phyloP scores from a whole-genome alignment of 805 yeast genomes.

The Candida alai region DNA sequence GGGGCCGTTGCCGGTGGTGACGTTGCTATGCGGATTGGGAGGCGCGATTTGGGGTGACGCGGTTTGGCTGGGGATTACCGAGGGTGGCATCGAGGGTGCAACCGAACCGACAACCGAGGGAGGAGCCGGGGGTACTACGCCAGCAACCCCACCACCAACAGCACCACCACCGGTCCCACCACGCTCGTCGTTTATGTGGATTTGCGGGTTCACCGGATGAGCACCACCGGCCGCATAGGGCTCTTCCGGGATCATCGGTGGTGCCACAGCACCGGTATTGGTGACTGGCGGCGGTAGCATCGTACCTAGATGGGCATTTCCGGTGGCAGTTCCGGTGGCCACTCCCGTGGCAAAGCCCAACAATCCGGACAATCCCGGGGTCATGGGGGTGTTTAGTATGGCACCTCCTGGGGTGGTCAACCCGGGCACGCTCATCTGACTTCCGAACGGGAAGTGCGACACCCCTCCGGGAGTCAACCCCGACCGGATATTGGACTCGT shows the following conservation, averaged over 20 bases:
- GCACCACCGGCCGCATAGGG: constrained; percentile 1
- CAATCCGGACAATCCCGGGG: constrained; percentile 45
- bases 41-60: too few relatives aligned
- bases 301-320: neutral
- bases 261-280: neutral
- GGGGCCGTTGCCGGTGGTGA: too few relatives aligned
- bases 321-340: neutral
- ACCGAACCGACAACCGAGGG: too few relatives aligned
- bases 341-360: constrained; percentile 24
- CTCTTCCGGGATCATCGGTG: constrained; percentile 1
- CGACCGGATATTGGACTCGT: constrained; percentile 66
- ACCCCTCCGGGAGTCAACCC: constrained; percentile 64
- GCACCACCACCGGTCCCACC: too few relatives aligned
- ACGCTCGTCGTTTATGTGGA: too few relatives aligned
- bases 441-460: constrained; percentile 28
- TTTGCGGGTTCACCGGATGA: constrained; percentile 1
- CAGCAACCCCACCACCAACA: too few relatives aligned
- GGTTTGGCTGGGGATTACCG: too few relatives aligned
- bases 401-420: constrained; percentile 38
- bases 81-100: too few relatives aligned
- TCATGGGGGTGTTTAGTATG: constrained; percentile 40
- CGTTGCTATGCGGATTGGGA: too few relatives aligned
- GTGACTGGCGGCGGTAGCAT: constrained; percentile 2
- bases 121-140: too few relatives aligned
- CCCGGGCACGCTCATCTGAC: constrained; percentile 27